Evolutionary conservation across 1,139 yeast genomes (phyloP), one percentile per base, ranked within the genome.

Genomic region (Geotrichum candidum): DNA sequence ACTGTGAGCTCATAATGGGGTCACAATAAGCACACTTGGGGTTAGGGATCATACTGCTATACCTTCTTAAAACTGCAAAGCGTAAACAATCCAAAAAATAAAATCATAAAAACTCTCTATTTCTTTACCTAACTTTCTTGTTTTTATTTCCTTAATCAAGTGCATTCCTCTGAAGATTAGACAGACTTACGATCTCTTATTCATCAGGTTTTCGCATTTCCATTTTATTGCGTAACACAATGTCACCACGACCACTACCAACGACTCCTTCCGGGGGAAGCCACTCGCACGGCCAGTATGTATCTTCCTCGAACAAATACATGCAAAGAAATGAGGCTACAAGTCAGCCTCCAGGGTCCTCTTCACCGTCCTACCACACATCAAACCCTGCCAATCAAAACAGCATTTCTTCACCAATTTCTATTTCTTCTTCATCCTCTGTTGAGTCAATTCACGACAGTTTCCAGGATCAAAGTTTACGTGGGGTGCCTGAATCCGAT

Each of bases 201-300:
- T 29, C n/a, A 35, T 22, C 22, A 18, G 7, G 1, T 35, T 31
- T 35, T 23, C 6, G 33, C 46, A 7, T 31, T n/a, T 9, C 31
- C n/a, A n/a, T 9, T n/a, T 29, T 18, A 3, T 2, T 13, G 22
- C 41, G 10, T n/a, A 15, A 13, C 27, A n/a, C 11, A 27, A 56
- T 56, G 58, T 48, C 58, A 27, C 55, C 61, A 10, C 57, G 61
- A 35, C 61, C 61, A 18, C 51, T 58, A 31, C 61, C 61, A 11
- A 23, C 55, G 13, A 53, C 56, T 52, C 61, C 58, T n/a, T 41
- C 15, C n/a, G 46, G 15, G 7, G 46, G 13, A 41, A 13, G 15
- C 41, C 41, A 35, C 3, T 35, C 41, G 41, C 6, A 27, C 31
- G 6, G 31, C 31, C 31, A 27, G 31, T 6, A 27, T 27, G 41